A percentile compares a stretch with the other conserved stretches of the same genome.
Evolutionary conservation across 352 stramenopile genomes (phyloP).

Genomic region (Phytopythium boreale): DNA sequence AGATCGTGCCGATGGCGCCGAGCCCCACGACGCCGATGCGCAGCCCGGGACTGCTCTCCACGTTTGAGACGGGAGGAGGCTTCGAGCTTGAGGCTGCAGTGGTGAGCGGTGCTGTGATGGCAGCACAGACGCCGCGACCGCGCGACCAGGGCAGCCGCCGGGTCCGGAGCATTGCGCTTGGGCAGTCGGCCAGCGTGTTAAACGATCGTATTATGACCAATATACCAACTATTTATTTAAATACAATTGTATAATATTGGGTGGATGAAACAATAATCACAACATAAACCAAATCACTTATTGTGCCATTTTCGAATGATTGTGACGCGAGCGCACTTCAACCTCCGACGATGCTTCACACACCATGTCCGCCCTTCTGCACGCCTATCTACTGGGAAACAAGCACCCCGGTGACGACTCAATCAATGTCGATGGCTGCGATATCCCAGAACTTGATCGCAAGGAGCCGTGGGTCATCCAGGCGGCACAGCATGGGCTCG

Average conservation of each 20-base stretch:
- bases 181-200: neutral
- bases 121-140: neutral
- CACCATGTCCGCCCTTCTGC: too few relatives aligned
- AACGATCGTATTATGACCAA: neutral
- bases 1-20: conserved; percentile 69
- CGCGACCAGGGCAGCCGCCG: neutral
- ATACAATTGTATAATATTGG: too few relatives aligned
- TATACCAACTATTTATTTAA: too few relatives aligned
- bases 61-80: neutral
- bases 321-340: too few relatives aligned
- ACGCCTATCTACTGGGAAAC: too few relatives aligned
- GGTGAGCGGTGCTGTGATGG: neutral
- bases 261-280: too few relatives aligned
- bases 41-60: conserved; percentile 6
- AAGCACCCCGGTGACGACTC: neutral
- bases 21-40: conserved; percentile 62
- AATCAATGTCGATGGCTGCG: neutral
- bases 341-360: too few relatives aligned
- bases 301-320: too few relatives aligned
- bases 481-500: conserved; percentile 16
- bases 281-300: too few relatives aligned
- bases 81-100: neutral
- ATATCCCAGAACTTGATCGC: conserved; percentile 14
- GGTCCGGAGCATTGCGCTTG: neutral
- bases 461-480: conserved; percentile 11